phyloP scores from a whole-genome alignment of 2,329 filamentous ascomycete genomes.

The Lasiodiplodia citricola region DNA sequence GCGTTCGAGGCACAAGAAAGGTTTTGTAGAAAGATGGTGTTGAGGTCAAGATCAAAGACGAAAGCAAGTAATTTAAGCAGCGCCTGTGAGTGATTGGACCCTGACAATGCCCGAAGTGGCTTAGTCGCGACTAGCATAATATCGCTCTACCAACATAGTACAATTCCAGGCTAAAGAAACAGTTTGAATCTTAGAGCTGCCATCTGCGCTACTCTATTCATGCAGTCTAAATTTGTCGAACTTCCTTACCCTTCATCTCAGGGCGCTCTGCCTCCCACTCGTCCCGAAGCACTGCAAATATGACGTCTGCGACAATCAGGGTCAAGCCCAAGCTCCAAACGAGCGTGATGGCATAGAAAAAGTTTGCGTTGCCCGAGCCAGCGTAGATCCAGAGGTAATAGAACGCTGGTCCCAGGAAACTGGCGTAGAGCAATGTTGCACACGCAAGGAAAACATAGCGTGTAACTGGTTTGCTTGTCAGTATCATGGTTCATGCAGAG shows the following conservation, averaged over 20 bases:
- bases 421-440: conserved; percentile 83
- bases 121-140: background rate
- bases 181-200: background rate
- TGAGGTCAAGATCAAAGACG: background rate
- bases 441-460: conserved; percentile 89
- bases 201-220: background rate
- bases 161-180: too few species aligned
- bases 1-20: background rate
- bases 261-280: conserved; percentile 94
- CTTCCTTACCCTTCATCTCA: conserved; percentile 86
- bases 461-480: conserved; percentile 65
- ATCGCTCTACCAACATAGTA: background rate
- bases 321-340: conserved; percentile 94
- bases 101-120: background rate
- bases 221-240: conserved; percentile 74
- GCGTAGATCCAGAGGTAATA: conserved; percentile 99
- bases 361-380: conserved; percentile 96
- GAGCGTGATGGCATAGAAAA: conserved; percentile 99
- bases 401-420: conserved; percentile 89
- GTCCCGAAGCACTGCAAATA: conserved; percentile 88
- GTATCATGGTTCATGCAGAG: conserved; percentile 14
- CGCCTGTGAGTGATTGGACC: background rate
- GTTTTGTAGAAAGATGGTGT: background rate
- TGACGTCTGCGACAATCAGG: conserved; percentile 81
- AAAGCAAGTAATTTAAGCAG: background rate